A percentile compares a stretch with the other conserved stretches of the same genome.
Conservation (phyloP, 2,329 filamentous ascomycete genomes). For the Penicillium rolfsii region DNA sequence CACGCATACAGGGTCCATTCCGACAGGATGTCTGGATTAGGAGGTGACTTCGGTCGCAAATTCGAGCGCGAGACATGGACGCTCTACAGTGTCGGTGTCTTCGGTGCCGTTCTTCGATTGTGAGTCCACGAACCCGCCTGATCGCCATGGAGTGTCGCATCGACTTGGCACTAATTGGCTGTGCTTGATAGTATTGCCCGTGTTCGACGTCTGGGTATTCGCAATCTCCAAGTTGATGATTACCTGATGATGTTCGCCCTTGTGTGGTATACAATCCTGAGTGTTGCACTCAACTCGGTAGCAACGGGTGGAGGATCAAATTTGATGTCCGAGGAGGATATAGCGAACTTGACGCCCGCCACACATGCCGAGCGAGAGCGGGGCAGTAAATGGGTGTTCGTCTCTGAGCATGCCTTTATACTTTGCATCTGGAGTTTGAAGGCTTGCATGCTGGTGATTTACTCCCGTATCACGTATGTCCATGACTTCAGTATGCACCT, state of each 20-base stretch:
- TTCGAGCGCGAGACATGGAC: constrained; percentile 47
- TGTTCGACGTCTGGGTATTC: constrained; percentile 50
- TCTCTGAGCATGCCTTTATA: constrained; percentile 65
- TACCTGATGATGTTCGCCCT: constrained; percentile 59
- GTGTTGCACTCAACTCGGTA: constrained; percentile 59
- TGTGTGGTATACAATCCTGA: constrained; percentile 60
- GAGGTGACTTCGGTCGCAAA: constrained; percentile 31
- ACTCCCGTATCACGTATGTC: constrained; percentile 51
- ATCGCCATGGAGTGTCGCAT: neutral
- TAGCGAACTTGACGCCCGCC: constrained; percentile 50
- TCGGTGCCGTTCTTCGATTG: constrained; percentile 44
- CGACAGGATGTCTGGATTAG: constrained; percentile 35
- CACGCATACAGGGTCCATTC: constrained; percentile 24
- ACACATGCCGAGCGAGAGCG: constrained; percentile 48
- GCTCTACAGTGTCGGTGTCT: constrained; percentile 45
- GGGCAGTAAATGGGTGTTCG: constrained; percentile 66
- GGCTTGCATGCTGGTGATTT: constrained; percentile 58
- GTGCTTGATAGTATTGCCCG: constrained; percentile 38
- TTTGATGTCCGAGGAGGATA: constrained; percentile 57
- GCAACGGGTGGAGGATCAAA: constrained; percentile 62
- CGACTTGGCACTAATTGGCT: constrained; percentile 6
- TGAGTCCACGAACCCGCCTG: constrained; percentile 36
- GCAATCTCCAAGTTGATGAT: constrained; percentile 59
- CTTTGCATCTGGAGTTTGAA: constrained; percentile 58
- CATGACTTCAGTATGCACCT: neutral